Evolutionary conservation across 441 rosid genomes (phyloP).

Genomic region (Hura crepitans): DNA sequence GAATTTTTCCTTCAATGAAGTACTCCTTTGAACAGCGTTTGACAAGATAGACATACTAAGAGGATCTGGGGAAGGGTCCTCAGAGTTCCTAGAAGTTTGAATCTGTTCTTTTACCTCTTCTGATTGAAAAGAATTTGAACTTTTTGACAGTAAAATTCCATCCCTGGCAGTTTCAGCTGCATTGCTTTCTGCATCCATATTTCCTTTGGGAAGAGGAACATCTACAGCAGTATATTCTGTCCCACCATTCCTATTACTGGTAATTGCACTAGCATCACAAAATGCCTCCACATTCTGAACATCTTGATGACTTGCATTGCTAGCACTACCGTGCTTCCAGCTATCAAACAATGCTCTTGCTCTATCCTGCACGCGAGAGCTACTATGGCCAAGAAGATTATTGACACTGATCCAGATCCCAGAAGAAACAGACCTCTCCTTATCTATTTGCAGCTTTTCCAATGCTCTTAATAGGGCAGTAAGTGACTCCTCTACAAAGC

Average conservation of each 20-base stretch:
- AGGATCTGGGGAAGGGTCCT: constrained; percentile 38
- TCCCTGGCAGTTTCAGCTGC: constrained; percentile 34
- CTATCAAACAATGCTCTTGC: constrained; percentile 60
- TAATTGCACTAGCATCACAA: constrained; percentile 24
- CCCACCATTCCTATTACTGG: constrained; percentile 26
- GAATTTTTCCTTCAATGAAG: constrained; percentile 37
- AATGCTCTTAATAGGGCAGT: constrained; percentile 65
- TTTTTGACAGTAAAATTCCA: constrained; percentile 31
- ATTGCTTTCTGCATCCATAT: constrained; percentile 34
- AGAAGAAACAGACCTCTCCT: constrained; percentile 64
- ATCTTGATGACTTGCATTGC: constrained; percentile 33
- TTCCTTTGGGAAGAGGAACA: constrained; percentile 37
- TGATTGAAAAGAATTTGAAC: constrained; percentile 36
- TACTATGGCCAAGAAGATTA: constrained; percentile 63
- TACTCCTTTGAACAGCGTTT: constrained; percentile 40
- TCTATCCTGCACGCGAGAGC: constrained; percentile 59
- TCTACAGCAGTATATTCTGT: constrained; percentile 35
- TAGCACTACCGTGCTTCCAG: constrained; percentile 49
- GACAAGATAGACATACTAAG: constrained; percentile 29
- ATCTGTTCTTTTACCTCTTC: constrained; percentile 35
- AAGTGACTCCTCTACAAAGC: constrained; percentile 67
- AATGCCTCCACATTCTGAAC: constrained; percentile 34
- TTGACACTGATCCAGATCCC: constrained; percentile 67
- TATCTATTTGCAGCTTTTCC: constrained; percentile 66
- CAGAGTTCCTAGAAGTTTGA: constrained; percentile 32